Evolutionary conservation across 1,284 basidiomycete species (phyloP), one percentile per base, ranked within the genome.

Genomic region (Fomes fomentarius): DNA sequence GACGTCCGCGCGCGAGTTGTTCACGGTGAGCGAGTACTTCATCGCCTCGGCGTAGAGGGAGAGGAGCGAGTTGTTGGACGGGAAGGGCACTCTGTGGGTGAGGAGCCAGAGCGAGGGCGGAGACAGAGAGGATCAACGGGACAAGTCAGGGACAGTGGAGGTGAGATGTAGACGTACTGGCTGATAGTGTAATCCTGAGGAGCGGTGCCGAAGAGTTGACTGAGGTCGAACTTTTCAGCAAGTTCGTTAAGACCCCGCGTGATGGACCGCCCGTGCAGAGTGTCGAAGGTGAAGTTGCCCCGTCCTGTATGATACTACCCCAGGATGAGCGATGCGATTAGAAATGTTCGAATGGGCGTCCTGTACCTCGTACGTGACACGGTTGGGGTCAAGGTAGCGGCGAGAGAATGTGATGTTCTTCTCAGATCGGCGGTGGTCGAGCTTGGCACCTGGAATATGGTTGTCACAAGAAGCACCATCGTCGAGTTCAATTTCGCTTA

Each of bases 311-410:
- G 85, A 64, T 77, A 89, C 86, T 89, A 22, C 44, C n/a, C 39
- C n/a, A 15, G n/a, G n/a, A n/a, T n/a, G n/a, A 22, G 19, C n/a
- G 11, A 24, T 3, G 19, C 7, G 24, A 4, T n/a, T 5, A 17
- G 33, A 17, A 10, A 4, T 8, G 10, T 4, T 24, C n/a, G 31
- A 21, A 10, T 15, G 30, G n/a, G n/a, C n/a, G n/a, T n/a, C n/a
- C n/a, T 67, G 25, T 58, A 85, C 85, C 74, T 87, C 78, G 57
- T 86, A 91, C 1, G 89, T 85, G 24, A 87, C 80, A 34, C 82
- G 81, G 63, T 91, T 91, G 22, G 87, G 77, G 64, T 91, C 90
- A 8, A 92, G 73, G 67, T 92, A 91, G 24, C 89, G 78, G 34
- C 89, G 76, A 35, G 78, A 81, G 67, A 91, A 87, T 0, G 78